phyloP scores from a whole-genome alignment of 345 rosid species.

The Pugionium cornutum region DNA sequence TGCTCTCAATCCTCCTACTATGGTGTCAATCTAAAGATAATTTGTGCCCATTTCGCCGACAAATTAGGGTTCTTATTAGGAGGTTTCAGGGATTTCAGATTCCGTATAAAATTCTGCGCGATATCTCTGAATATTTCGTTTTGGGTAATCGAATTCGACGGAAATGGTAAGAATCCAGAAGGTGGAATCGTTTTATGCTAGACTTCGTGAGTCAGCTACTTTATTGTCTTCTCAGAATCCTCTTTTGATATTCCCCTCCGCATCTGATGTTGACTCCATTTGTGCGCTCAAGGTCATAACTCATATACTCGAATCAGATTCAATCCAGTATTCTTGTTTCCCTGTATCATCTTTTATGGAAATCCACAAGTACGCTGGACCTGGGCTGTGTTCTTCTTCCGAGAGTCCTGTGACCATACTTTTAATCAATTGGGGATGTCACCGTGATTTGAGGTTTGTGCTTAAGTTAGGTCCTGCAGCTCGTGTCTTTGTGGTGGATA shows the following conservation, averaged over 20 bases:
- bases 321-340: slow-evolving; percentile 84
- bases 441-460: slow-evolving; percentile 64
- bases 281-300: slow-evolving; percentile 84
- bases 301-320: slow-evolving; percentile 87
- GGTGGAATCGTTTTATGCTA: slow-evolving; percentile 65
- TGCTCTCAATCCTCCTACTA: background rate
- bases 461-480: slow-evolving; percentile 59
- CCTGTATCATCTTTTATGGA: slow-evolving; percentile 90
- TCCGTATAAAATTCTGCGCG: background rate
- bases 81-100: background rate
- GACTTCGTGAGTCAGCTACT: slow-evolving; percentile 70
- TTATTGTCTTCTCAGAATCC: slow-evolving; percentile 59
- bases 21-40: background rate
- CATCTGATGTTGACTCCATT: slow-evolving; percentile 87
- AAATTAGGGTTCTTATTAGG: slow-evolving; percentile 24
- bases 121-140: background rate
- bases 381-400: slow-evolving; percentile 54
- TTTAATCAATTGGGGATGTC: slow-evolving; percentile 91
- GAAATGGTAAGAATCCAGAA: slow-evolving; percentile 79
- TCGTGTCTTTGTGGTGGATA: slow-evolving; percentile 81
- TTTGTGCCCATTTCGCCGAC: slow-evolving; percentile 3
- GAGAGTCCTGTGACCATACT: slow-evolving; percentile 58
- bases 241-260: slow-evolving; percentile 83
- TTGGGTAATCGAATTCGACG: slow-evolving; percentile 23
- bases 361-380: slow-evolving; percentile 66